phyloP scores from a whole-genome alignment of 2,329 filamentous ascomycete species.

The Fusarium scirpi region DNA sequence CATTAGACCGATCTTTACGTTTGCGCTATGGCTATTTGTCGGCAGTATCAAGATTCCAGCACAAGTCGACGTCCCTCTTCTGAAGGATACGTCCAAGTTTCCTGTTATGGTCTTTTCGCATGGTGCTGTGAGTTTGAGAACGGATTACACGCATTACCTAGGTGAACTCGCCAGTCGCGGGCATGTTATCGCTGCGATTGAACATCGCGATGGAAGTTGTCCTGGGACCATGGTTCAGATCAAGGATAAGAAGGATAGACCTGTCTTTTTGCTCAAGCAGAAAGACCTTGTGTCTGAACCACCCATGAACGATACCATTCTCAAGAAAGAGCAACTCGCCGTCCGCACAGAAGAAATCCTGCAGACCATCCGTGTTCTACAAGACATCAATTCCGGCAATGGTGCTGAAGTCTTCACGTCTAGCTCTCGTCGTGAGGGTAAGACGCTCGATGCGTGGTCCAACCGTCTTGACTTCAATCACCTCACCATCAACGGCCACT shows the following conservation, averaged over 20 bases:
- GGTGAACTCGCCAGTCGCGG: conserved; percentile 64
- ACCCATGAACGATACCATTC: conserved; percentile 51
- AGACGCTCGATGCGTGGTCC: conserved; percentile 62
- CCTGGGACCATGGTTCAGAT: conserved; percentile 58
- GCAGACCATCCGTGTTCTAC: conserved; percentile 57
- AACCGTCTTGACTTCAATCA: conserved; percentile 65
- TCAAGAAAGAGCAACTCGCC: conserved; percentile 61
- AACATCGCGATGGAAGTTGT: conserved; percentile 65
- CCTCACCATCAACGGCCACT: conserved; percentile 71
- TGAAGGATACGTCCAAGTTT: conserved; percentile 48
- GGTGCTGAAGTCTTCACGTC: conserved; percentile 50
- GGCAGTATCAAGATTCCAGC: conserved; percentile 62
- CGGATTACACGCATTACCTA: conserved; percentile 65
- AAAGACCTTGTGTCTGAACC: conserved; percentile 50
- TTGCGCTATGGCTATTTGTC: conserved; percentile 56
- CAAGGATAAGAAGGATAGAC: conserved; percentile 47
- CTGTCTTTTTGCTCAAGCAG: conserved; percentile 52
- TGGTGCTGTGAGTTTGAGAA: conserved; percentile 62
- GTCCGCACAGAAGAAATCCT: conserved; percentile 65
- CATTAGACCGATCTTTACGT: conserved; percentile 57
- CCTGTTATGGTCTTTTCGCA: conserved; percentile 66
- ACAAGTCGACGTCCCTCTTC: conserved; percentile 59
- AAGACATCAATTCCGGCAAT: conserved; percentile 55
- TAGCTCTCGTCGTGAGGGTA: conserved; percentile 63
- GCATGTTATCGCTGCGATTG: conserved; percentile 61